Base-by-base conservation (phyloP, 106 monocot species). In the Dendrobium huoshanense region DNA sequence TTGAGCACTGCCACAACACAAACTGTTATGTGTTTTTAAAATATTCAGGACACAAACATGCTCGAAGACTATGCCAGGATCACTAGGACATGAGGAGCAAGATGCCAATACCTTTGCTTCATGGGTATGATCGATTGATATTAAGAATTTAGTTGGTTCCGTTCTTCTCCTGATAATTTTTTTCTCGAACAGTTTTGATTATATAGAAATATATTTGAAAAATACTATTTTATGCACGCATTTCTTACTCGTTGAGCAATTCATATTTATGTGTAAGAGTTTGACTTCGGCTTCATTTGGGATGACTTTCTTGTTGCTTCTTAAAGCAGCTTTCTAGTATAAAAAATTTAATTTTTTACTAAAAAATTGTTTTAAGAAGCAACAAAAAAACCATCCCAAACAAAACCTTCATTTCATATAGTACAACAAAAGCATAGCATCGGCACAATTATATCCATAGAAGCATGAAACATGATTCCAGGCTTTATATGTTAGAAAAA, bases 51-150 rank as follows among this genome's bases (percentile, higher is more conserved):
- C 77, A 8, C 82, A 80, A 49, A 96, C 96, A 61, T 96, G 96
- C 72, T 90, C 90, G 73, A 83, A 83, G 49, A 90, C 72, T 10
- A 92, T 94, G 94, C 96, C 96, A 18, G 96, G 96, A 16, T 97
- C 94, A 49, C 86, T 97, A 76, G 92, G 86, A 42, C 47, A 90
- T 84, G 96, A 97, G 78, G 87, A 96, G 1, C 91, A 90, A 41
- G 96, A 96, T 85, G 88, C 90, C 44, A 94, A 90, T 72, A 96
- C 92, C 8, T 94, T 92, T 79, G 87, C 90, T 51, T 86, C 90
- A 56, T 96, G 96, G 93, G 96, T 96, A 90, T 51, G 79, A 25
- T 37, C 41, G 9, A 42, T 18, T 51, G 15, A 29, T 64, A 20
- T 67, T 27, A 27, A 73, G 55, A 55, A 31, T 9, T 9, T 17